A percentile compares a stretch with the other conserved stretches of the same genome.
Conservation (phyloP, 225 moss, liverwort and hornwort genomes). For the Sphagnum contortum region DNA sequence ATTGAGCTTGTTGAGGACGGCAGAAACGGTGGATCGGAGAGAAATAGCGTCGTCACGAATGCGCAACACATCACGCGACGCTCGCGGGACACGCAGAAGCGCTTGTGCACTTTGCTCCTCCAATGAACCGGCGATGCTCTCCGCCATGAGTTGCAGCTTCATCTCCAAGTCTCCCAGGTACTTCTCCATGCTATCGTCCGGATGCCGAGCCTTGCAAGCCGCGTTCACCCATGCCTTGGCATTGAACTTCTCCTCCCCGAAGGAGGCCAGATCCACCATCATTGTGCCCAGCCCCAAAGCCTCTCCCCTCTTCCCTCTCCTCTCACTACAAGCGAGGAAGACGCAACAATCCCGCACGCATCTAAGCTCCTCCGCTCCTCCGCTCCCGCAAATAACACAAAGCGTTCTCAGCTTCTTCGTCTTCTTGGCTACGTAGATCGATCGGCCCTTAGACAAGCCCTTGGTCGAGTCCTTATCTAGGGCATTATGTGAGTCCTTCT, state of each 20-base stretch:
- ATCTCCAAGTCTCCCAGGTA: constrained; percentile 96
- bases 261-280: constrained; percentile 95
- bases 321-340: no score
- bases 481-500: no score
- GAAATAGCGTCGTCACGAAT: constrained; percentile 88
- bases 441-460: no score
- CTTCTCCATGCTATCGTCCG: constrained; percentile 84
- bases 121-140: constrained; percentile 69
- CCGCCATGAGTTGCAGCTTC: constrained; percentile 99
- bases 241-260: constrained; percentile 83
- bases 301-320: no score
- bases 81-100: constrained; percentile 81
- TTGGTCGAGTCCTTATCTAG: no score
- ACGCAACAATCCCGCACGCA: no score
- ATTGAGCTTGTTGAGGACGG: constrained; percentile 81
- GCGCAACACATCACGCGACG: constrained; percentile 86
- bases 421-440: no score
- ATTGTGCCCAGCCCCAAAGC: constrained; percentile 16
- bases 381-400: no score
- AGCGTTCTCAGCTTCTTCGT: accelerated
- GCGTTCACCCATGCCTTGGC: constrained; percentile 91
- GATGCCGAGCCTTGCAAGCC: constrained; percentile 79
- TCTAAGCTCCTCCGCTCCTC: no score
- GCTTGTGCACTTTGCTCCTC: constrained; percentile 91
- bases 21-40: constrained; percentile 90